phyloP scores from a whole-genome alignment of 2,329 filamentous ascomycete genomes.

The Nothopassalora personata region DNA sequence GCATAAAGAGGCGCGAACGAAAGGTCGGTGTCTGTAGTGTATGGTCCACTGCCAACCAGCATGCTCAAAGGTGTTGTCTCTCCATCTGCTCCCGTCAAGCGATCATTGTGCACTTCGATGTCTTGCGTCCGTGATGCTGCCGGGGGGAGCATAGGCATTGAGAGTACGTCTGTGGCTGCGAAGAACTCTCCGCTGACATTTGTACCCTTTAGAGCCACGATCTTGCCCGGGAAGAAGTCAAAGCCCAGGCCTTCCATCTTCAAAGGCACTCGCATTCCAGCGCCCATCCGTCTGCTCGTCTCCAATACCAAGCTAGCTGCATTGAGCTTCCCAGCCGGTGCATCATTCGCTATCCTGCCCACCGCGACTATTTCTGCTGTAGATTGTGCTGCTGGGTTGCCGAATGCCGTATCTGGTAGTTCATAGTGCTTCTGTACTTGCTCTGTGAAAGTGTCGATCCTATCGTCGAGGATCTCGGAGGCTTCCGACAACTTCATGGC shows the following conservation, averaged over 20 bases:
- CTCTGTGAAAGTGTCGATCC: constrained; percentile 83
- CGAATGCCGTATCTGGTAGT: constrained; percentile 75
- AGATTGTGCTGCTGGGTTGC: constrained; percentile 77
- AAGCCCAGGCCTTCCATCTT: constrained; percentile 67
- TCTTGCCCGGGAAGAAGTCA: constrained; percentile 90
- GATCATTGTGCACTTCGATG: constrained; percentile 64
- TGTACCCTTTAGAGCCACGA: constrained; percentile 78
- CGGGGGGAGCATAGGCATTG: constrained; percentile 66
- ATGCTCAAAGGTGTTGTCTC: constrained; percentile 64
- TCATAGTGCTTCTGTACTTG: constrained; percentile 68
- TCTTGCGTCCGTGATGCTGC: constrained; percentile 64
- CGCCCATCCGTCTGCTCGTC: constrained; percentile 76
- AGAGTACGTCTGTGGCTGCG: constrained; percentile 68
- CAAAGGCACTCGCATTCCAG: constrained; percentile 73
- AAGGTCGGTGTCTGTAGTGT: constrained; percentile 86
- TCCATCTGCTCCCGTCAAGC: constrained; percentile 59
- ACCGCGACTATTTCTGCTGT: constrained; percentile 85
- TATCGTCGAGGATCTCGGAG: constrained; percentile 88
- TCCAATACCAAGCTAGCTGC: constrained; percentile 80
- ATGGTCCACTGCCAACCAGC: constrained; percentile 77
- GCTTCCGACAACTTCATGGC: constrained; percentile 91
- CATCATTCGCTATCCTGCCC: constrained; percentile 85
- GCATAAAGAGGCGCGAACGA: constrained; percentile 82
- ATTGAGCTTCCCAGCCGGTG: constrained; percentile 79
- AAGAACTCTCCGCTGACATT: constrained; percentile 85